Evolutionary conservation across 164 flowering plant species (phyloP), one percentile per base, ranked within the genome.

Genomic region (Piper betle): DNA sequence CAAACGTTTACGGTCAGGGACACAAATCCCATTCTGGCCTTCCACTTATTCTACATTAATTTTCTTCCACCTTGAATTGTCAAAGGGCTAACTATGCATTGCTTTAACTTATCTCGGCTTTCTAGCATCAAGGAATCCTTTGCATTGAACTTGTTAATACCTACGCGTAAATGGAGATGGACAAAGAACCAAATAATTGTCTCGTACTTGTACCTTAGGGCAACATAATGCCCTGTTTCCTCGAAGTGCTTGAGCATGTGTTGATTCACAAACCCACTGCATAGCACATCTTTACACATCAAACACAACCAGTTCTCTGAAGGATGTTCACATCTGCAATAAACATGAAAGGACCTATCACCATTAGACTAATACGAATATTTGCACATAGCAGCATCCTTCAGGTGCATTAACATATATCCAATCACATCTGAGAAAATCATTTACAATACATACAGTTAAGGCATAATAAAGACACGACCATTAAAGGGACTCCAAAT

Each of bases 171-270:
- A 43, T 7, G 12, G 50, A 15, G 50, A 43, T 8, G 9, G 1
- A 7, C 50, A 43, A 43, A 43, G 50, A 43, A 43, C 8, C 50
- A 43, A 10, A 43, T 15, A 43, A 10, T 8, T 43, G 12, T 43
- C 1, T 3, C 8, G 43, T 73, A 85, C 97, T 96, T 88, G 78
- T 66, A 88, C 76, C 98, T 88, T 55, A 88, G 86, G 0, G 93
- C 95, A 37, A 87, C 56, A 73, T 75, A 81, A 60, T 91, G 95
- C 61, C 64, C 72, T 17, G 64, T 71, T 62, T 78, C 71, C 70
- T 76, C 80, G 70, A 70, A 87, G 75, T 91, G 98, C 69, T 81
- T 73, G 40, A 89, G 81, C 96, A 92, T 92, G 68, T 92, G 95
- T 73, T 79, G 80, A 73, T 87, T 92, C 57, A 91, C 81, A 60